Conservation (phyloP, 2,329 filamentous ascomycete species). For the Ophiostoma populinum region DNA sequence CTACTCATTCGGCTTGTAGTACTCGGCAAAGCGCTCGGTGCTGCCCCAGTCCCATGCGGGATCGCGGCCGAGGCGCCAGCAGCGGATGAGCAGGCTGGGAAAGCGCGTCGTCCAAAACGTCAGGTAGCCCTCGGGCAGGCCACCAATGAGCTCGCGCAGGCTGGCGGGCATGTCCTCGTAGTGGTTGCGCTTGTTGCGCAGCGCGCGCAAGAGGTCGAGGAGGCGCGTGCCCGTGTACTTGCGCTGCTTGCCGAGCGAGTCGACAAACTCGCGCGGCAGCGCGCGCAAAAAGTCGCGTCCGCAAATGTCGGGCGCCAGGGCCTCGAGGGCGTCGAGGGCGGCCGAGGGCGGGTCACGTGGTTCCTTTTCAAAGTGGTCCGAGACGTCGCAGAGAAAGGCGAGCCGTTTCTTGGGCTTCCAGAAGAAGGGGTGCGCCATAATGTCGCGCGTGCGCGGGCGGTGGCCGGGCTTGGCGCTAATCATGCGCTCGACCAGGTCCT, state of each 20-base stretch:
- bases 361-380: constrained; percentile 91
- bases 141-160: constrained; percentile 52
- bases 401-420: constrained; percentile 82
- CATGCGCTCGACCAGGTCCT: constrained; percentile 77
- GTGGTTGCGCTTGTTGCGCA: constrained; percentile 94
- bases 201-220: constrained; percentile 70
- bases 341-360: constrained; percentile 63
- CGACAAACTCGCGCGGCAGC: constrained; percentile 68
- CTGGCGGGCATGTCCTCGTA: constrained; percentile 88
- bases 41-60: constrained; percentile 45
- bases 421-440: constrained; percentile 92
- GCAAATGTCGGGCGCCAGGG: constrained; percentile 33
- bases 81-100: constrained; percentile 59
- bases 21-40: constrained; percentile 52
- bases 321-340: constrained; percentile 43
- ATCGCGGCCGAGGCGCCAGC: constrained; percentile 59
- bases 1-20: constrained; percentile 41
- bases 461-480: constrained; percentile 33
- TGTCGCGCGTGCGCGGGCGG: constrained; percentile 56
- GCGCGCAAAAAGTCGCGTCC: constrained; percentile 57
- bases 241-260: constrained; percentile 80
- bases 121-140: constrained; percentile 64
- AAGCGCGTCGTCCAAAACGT: constrained; percentile 70
- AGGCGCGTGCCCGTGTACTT: constrained; percentile 79
- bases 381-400: constrained; percentile 87